A percentile compares a stretch with the other conserved stretches of the same genome.
These are phyloP conservation scores for Cladosporium velox DNA, from an alignment of 2,329 filamentous ascomycete species.

Conservation along the genomic window DNA sequence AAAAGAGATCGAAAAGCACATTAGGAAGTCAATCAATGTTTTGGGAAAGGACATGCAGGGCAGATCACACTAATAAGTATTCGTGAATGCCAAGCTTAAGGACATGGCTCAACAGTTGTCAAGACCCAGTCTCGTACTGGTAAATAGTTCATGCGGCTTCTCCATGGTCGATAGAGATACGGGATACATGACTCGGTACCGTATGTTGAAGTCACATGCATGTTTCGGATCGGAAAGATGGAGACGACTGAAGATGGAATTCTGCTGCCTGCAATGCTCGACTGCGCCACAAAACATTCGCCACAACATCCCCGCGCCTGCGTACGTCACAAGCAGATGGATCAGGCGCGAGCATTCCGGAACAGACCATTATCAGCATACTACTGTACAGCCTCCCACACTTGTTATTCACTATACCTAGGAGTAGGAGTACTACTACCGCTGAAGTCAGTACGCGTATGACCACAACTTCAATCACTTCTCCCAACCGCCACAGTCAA, in stretches of 20 bases:
- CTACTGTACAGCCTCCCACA: background rate
- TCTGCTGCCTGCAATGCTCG: background rate
- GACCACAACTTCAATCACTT: background rate
- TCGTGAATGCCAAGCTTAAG: background rate
- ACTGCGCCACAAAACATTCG: slow-evolving; percentile 2
- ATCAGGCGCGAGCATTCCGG: slow-evolving; percentile 16
- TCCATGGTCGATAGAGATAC: background rate
- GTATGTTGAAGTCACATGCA: background rate
- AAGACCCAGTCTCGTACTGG: background rate
- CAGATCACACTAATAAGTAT: too few species aligned
- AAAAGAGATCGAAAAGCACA: too few species aligned
- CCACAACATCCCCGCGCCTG: slow-evolving; percentile 11
- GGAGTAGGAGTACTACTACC: background rate
- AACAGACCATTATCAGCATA: background rate
- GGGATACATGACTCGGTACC: background rate
- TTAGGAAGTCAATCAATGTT: too few species aligned
- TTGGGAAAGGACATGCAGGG: too few species aligned
- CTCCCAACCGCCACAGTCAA: background rate
- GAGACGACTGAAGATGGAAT: background rate
- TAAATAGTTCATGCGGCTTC: background rate
- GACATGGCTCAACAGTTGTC: background rate
- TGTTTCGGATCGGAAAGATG: background rate
- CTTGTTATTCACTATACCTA: background rate
- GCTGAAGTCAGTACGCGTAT: background rate
- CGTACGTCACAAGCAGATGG: slow-evolving; percentile 11